Percentiles rank a stretch among this genome's conserved stretches.
These are phyloP conservation scores for Amylostereum areolatum DNA, from an alignment of 1,284 basidiomycete genomes.

Conservation along the genomic window DNA sequence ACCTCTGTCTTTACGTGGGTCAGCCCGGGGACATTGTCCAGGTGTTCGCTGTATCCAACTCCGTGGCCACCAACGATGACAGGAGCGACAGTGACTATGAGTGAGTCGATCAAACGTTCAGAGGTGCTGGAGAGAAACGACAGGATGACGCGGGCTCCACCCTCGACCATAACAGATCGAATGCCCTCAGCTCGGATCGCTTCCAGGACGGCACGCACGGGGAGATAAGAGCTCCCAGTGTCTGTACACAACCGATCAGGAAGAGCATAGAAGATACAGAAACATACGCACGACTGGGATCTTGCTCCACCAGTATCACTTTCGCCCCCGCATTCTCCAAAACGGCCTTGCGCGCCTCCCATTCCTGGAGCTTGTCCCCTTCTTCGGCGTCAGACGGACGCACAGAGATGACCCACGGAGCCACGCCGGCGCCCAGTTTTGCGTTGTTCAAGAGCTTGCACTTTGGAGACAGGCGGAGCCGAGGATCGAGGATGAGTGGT, in stretches of 20 bases:
- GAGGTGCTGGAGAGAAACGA: conserved; percentile 56
- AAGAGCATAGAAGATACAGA: not conserved
- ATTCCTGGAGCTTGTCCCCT: conserved; percentile 19
- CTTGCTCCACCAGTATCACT: conserved; percentile 11
- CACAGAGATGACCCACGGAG: conserved; percentile 68
- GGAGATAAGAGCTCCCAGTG: conserved; percentile 32
- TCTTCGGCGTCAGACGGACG: conserved; percentile 14
- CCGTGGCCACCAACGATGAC: conserved; percentile 72
- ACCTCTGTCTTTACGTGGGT: conserved; percentile 22
- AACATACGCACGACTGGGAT: conserved; percentile 11
- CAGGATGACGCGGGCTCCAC: conserved; percentile 80
- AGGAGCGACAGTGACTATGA: conserved; percentile 84
- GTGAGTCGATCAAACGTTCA: conserved; percentile 49
- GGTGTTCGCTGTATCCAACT: conserved; percentile 42
- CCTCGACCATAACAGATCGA: conserved; percentile 89
- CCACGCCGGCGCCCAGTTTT: conserved; percentile 49
- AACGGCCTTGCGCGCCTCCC: conserved; percentile 31
- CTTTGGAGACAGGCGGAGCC: conserved; percentile 57
- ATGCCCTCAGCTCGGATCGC: conserved; percentile 52
- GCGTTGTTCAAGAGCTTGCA: conserved; percentile 77
- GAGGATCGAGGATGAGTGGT: conserved; percentile 81
- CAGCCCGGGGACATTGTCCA: conserved; percentile 16
- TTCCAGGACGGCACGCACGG: conserved; percentile 46
- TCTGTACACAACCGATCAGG: conserved; percentile 30
- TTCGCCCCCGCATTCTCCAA: conserved; percentile 32